phyloP scores from a whole-genome alignment of 2,329 filamentous ascomycete genomes.

The Cladosporium sp. region DNA sequence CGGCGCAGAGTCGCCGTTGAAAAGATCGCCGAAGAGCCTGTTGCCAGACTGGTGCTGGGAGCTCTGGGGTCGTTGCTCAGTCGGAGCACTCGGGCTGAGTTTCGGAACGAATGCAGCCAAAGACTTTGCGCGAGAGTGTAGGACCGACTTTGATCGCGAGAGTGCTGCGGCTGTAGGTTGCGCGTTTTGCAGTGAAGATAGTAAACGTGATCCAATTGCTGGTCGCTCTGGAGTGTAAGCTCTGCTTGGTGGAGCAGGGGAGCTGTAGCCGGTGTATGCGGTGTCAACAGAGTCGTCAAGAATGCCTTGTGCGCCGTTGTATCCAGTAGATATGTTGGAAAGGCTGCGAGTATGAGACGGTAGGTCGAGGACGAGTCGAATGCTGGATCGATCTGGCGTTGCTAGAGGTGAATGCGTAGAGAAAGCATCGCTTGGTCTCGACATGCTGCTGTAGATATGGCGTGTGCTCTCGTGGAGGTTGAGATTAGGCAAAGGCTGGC shows the following conservation, averaged over 20 bases:
- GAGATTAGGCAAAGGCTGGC: constrained; percentile 10
- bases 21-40: constrained; percentile 28
- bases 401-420: constrained; percentile 7
- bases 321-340: constrained; percentile 18
- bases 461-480: not conserved
- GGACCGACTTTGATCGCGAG: constrained; percentile 23
- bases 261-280: constrained; percentile 16
- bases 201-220: constrained; percentile 23
- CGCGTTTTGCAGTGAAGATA: constrained; percentile 25
- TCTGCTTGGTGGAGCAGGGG: constrained; percentile 13
- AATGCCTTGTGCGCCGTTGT: constrained; percentile 21
- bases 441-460: constrained; percentile 11
- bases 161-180: constrained; percentile 28
- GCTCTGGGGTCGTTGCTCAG: constrained; percentile 7
- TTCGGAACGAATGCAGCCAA: constrained; percentile 28
- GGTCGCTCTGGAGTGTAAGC: constrained; percentile 18
- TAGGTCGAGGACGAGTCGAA: constrained; percentile 7
- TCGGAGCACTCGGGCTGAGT: constrained; percentile 20
- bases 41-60: constrained; percentile 9
- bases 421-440: not conserved
- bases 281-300: constrained; percentile 17
- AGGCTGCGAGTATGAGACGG: constrained; percentile 5
- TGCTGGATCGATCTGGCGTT: constrained; percentile 10
- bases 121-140: constrained; percentile 30
- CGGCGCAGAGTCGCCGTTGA: constrained; percentile 32